phyloP scores from a whole-genome alignment of 371 early-diverging fungal genomes.

The Apophysomyces variabilis region DNA sequence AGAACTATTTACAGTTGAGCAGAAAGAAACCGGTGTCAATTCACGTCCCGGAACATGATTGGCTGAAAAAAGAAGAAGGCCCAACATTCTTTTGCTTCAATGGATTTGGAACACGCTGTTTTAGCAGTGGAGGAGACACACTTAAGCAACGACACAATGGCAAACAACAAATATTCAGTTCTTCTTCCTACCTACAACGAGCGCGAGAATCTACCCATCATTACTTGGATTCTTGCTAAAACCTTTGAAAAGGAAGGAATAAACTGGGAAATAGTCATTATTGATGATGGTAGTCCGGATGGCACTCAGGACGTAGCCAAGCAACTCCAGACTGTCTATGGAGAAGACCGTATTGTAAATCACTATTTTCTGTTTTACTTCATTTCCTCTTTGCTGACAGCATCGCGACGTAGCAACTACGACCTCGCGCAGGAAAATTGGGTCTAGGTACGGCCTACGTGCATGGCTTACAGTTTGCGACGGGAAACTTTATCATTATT shows the following conservation, averaged over 20 bases:
- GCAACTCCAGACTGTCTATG: conserved; percentile 86
- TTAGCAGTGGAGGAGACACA: conserved; percentile 39
- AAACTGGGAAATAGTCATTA: conserved; percentile 96
- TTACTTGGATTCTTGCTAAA: conserved; percentile 89
- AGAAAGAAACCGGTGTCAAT: too few species aligned
- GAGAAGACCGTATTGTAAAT: conserved; percentile 84
- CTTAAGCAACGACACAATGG: conserved; percentile 25
- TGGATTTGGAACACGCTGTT: conserved; percentile 29
- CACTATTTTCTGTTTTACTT: too few species aligned
- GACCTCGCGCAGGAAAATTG: conserved; percentile 95
- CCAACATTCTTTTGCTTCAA: neutral
- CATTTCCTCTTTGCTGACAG: neutral
- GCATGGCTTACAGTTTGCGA: conserved; percentile 93
- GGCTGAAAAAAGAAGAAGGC: neutral
- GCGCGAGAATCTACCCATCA: conserved; percentile 94
- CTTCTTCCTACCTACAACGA: conserved; percentile 99
- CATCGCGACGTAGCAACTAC: conserved; percentile 61
- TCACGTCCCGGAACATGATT: neutral
- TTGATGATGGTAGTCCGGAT: conserved; percentile 99
- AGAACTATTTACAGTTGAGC: too few species aligned
- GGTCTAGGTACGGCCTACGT: conserved; percentile 97
- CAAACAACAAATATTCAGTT: conserved; percentile 80
- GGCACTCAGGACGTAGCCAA: conserved; percentile 95
- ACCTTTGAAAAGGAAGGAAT: conserved; percentile 82
- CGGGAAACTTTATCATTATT: conserved; percentile 94